These are phyloP conservation scores for Scedosporium dehoogii DNA, from an alignment of 2,329 filamentous ascomycete species.

Conservation along the genomic window DNA sequence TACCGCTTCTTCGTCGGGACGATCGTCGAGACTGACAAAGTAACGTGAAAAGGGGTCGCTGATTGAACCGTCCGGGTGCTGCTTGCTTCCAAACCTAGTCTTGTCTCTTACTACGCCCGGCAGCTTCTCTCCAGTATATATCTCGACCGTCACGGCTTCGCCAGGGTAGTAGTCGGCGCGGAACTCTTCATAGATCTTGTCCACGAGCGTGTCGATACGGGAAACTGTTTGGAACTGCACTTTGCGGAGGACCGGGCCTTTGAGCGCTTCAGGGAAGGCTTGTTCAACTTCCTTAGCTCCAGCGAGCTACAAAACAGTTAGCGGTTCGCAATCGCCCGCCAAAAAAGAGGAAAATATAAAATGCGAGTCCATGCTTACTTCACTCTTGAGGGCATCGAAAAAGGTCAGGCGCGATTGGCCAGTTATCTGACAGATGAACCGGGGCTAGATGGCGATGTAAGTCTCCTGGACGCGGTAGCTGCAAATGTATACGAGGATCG, in stretches of 20 bases:
- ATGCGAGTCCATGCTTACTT: slow-evolving; percentile 47
- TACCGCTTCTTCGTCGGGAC: slow-evolving; percentile 61
- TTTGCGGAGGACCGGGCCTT: slow-evolving; percentile 79
- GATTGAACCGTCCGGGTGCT: slow-evolving; percentile 57
- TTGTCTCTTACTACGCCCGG: slow-evolving; percentile 78
- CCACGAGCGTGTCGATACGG: slow-evolving; percentile 73
- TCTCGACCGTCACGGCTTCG: slow-evolving; percentile 67
- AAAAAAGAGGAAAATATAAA: slow-evolving; percentile 1
- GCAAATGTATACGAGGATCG: neutral
- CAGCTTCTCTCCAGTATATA: slow-evolving; percentile 57
- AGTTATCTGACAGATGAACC: slow-evolving; percentile 93
- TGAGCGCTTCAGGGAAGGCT: slow-evolving; percentile 82
- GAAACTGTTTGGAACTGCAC: slow-evolving; percentile 87
- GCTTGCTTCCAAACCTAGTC: slow-evolving; percentile 57
- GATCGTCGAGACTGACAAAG: slow-evolving; percentile 63
- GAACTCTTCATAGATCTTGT: slow-evolving; percentile 65
- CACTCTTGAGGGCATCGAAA: slow-evolving; percentile 84
- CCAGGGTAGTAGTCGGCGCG: slow-evolving; percentile 86
- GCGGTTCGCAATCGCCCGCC: slow-evolving; percentile 6
- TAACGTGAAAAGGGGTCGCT: slow-evolving; percentile 69
- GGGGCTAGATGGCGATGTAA: slow-evolving; percentile 41
- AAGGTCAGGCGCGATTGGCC: slow-evolving; percentile 86
- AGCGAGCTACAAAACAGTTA: slow-evolving; percentile 41
- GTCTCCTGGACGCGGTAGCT: neutral
- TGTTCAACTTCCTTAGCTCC: slow-evolving; percentile 85